phyloP scores from a whole-genome alignment of 495 filamentous ascomycete species.

The Aspergillus homomorphus region DNA sequence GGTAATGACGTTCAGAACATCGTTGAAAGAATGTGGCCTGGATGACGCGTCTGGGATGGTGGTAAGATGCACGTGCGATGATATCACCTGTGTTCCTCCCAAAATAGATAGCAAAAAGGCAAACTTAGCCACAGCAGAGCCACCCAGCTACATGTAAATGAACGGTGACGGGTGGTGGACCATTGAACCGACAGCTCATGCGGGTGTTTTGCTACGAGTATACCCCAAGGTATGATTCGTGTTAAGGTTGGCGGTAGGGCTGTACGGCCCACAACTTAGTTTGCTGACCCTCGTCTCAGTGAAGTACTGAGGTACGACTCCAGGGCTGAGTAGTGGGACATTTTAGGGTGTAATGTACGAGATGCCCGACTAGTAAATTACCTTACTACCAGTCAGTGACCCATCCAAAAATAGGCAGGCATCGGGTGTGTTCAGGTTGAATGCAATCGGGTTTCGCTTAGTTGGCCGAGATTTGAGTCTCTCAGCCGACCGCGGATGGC shows the following conservation, averaged over 20 bases:
- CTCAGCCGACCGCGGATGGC: background rate
- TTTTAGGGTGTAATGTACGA: too few relatives aligned
- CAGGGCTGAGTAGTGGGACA: background rate
- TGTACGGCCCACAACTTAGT: constrained; percentile 9
- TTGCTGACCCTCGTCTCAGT: background rate
- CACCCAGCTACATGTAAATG: background rate
- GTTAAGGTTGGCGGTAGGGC: constrained; percentile 4
- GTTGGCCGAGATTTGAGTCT: background rate
- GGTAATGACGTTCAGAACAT: background rate
- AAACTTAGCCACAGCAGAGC: background rate
- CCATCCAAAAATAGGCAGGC: too few relatives aligned
- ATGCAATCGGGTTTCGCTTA: too few relatives aligned
- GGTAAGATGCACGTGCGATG: background rate
- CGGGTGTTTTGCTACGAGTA: background rate
- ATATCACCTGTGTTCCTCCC: background rate
- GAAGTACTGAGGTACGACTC: background rate
- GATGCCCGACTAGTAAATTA: too few relatives aligned
- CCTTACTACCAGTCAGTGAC: too few relatives aligned
- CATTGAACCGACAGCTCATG: background rate
- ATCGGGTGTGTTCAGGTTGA: too few relatives aligned
- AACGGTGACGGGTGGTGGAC: background rate
- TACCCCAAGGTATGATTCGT: background rate
- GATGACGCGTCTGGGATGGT: background rate
- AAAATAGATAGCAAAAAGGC: background rate
- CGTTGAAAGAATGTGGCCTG: background rate